phyloP scores from a whole-genome alignment of 148 eudicot genomes.

The Camellia sinensis region DNA sequence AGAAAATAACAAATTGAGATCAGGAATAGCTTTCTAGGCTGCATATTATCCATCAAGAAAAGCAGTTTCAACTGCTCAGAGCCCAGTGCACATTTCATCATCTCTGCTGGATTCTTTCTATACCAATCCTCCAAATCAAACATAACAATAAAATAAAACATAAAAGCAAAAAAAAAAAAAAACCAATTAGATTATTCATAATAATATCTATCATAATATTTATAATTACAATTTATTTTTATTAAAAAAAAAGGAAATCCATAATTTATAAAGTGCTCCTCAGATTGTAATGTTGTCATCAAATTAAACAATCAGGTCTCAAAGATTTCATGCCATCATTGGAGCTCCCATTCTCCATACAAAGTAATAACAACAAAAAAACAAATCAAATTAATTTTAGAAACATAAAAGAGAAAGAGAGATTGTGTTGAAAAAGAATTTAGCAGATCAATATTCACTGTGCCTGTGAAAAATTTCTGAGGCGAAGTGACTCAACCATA shows the following conservation, averaged over 20 bases:
- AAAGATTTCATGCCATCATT: slow-evolving; percentile 48
- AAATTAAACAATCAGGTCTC: slow-evolving; percentile 48
- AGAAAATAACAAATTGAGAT: slow-evolving; percentile 5
- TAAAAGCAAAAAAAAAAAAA: too few species aligned
- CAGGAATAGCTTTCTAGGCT: slow-evolving; percentile 57
- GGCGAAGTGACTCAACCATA: slow-evolving; percentile 48
- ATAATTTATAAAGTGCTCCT: slow-evolving; percentile 19
- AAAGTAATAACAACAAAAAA: too few species aligned
- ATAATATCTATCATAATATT: too few species aligned
- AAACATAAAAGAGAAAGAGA: too few species aligned
- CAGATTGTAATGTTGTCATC: slow-evolving; percentile 46
- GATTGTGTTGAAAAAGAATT: not conserved
- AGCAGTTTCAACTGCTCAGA: slow-evolving; percentile 40
- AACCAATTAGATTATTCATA: too few species aligned
- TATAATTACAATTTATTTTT: too few species aligned
- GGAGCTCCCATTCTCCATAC: slow-evolving; percentile 12
- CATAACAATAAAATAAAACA: too few species aligned
- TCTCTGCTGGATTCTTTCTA: slow-evolving; percentile 10
- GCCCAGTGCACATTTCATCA: slow-evolving; percentile 61
- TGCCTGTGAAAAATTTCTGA: slow-evolving; percentile 15
- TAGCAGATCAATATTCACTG: slow-evolving; percentile 39
- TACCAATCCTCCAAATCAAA: too few species aligned
- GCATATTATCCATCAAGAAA: slow-evolving; percentile 38
- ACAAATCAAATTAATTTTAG: too few species aligned
- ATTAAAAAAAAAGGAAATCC: too few species aligned